phyloP scores from a whole-genome alignment of 2,329 filamentous ascomycete species.

The Plenodomus lindquistii region DNA sequence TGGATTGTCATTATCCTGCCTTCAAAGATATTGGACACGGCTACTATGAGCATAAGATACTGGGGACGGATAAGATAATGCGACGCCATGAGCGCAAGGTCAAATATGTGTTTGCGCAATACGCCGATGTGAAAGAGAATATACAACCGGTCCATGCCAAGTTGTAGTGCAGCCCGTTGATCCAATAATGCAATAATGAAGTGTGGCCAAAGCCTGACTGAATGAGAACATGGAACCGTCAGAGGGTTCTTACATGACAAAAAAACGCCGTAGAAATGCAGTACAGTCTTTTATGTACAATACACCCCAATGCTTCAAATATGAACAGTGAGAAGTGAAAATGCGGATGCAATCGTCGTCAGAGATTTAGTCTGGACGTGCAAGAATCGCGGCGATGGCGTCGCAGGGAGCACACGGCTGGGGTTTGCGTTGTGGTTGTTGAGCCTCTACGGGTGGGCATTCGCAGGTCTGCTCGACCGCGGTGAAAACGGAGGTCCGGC shows the following conservation, averaged over 20 bases:
- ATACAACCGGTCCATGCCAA: background rate
- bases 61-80: background rate
- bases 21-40: too few relatives aligned
- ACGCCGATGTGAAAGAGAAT: background rate
- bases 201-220: background rate
- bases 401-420: slow-evolving; percentile 28
- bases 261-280: slow-evolving; percentile 26
- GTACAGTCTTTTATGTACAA: slow-evolving; percentile 1
- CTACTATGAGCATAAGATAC: background rate
- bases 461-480: slow-evolving; percentile 19
- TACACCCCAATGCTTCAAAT: slow-evolving; percentile 24
- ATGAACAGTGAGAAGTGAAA: slow-evolving; percentile 26
- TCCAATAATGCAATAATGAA: background rate
- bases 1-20: too few relatives aligned
- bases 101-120: too few relatives aligned
- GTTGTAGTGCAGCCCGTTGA: background rate
- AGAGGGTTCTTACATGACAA: slow-evolving; percentile 28
- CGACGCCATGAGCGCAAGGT: too few relatives aligned
- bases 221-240: slow-evolving; percentile 21
- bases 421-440: slow-evolving; percentile 21
- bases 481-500: slow-evolving; percentile 18
- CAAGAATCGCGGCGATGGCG: slow-evolving; percentile 30
- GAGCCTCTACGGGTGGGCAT: slow-evolving; percentile 14
- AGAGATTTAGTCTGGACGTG: slow-evolving; percentile 18
- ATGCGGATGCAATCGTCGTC: background rate